Evolutionary conservation across 2,329 filamentous ascomycete genomes (phyloP).

Genomic region (Rhynchosporium secalis): DNA sequence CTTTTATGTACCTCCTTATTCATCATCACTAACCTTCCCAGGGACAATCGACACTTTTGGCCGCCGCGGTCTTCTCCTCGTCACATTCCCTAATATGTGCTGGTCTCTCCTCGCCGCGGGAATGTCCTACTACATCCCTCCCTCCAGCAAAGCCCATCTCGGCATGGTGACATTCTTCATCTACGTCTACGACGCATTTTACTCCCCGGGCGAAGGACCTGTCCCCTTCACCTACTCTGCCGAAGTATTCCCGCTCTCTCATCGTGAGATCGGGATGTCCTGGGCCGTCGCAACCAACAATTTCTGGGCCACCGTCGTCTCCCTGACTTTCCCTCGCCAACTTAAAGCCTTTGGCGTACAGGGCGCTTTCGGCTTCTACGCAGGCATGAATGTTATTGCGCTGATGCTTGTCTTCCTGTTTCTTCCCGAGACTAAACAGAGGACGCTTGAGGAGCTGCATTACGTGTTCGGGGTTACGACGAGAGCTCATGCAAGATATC

Average conservation of each 20-base stretch:
- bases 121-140: constrained; percentile 54
- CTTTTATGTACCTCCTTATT: background rate
- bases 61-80: constrained; percentile 55
- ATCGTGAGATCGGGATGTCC: constrained; percentile 64
- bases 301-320: constrained; percentile 60
- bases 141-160: constrained; percentile 45
- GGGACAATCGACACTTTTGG: constrained; percentile 65
- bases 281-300: constrained; percentile 63
- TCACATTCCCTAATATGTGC: constrained; percentile 68
- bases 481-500: constrained; percentile 31
- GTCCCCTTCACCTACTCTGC: constrained; percentile 64
- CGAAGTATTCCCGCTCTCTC: constrained; percentile 64
- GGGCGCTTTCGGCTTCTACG: constrained; percentile 55
- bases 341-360: constrained; percentile 30
- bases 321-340: constrained; percentile 49
- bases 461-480: constrained; percentile 50
- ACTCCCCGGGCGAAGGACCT: constrained; percentile 60
- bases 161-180: constrained; percentile 60
- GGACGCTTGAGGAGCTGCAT: constrained; percentile 39
- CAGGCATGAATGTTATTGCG: constrained; percentile 55
- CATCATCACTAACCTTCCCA: background rate
- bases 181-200: constrained; percentile 66
- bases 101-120: constrained; percentile 66
- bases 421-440: constrained; percentile 59
- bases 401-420: constrained; percentile 57